Evolutionary conservation across 2,329 filamentous ascomycete species (phyloP), one percentile per base, ranked within the genome.

Genomic region (Rutstroemia sp.): DNA sequence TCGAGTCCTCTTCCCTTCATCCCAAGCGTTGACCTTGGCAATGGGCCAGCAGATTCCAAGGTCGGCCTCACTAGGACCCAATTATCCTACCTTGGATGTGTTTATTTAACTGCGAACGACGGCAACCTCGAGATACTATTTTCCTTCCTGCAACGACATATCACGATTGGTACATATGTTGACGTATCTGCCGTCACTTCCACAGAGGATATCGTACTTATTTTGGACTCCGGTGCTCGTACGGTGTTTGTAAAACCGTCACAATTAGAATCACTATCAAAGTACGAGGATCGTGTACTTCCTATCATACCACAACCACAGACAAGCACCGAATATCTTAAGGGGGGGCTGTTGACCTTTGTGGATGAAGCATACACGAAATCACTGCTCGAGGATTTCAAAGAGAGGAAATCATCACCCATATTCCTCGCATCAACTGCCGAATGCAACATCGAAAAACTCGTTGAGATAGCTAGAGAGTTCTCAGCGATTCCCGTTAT

Each of bases 211-310:
- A 77, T 97, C 38, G 74, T 92, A 54, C 81, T 87, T 48, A 78
- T 97, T 38, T 82, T 99, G 56, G 89, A 99, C 70, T 82, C 84
- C 61, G 94, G 94, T 58, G 90, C 91, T 6, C 82, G 84, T 52
- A 94, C 87, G 69, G 86, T 94, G 60, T 94, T 97, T 70, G 88
- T 96, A 51, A 80, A 80, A 17, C 80, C 84, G 48, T 78, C 84
- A 56, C 87, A 90, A 69, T 75, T 95, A 53, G 75, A 77, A 8
- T 73, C 78, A 51, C 80, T 81, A 57, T 71, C 76, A 48, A 76
- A 79, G 60, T 83, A 81, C 60, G 80, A 78, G 45, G 73, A 76
- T 45, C 76, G 83, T 57, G 77, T 86, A 25, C 75, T 80, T 19
- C 78, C 81, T 2, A 72, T 75, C 21, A 74, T 60, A 12, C 57